These are phyloP conservation scores for Aegilops tauschii DNA, from an alignment of 176 grass and related monocot species.

Conservation along the genomic window DNA sequence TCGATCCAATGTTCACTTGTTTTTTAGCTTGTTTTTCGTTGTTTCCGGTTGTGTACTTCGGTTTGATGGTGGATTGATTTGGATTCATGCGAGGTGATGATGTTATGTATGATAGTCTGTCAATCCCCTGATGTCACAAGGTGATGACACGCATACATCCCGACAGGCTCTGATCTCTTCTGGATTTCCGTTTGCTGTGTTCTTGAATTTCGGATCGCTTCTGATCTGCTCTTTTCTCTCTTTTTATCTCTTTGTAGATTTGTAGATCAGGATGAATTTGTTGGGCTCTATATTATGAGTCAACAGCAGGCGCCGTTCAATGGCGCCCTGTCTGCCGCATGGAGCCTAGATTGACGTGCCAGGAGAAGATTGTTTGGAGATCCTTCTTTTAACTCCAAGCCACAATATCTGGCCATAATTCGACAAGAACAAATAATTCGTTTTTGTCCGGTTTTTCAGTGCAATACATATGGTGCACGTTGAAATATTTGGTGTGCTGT, in stretches of 20 bases:
- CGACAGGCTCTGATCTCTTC: conserved; percentile 71
- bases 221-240: too few species aligned
- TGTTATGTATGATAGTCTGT: conserved; percentile 51
- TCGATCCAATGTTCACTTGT: neutral
- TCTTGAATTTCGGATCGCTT: too few species aligned
- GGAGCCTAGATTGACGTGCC: conserved; percentile 49
- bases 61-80: neutral
- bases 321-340: conserved; percentile 55
- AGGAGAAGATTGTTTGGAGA: conserved; percentile 78
- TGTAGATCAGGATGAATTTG: too few species aligned
- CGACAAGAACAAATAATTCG: too few species aligned
- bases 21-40: too few species aligned
- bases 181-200: too few species aligned
- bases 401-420: conserved; percentile 54
- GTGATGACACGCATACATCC: conserved; percentile 67
- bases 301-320: conserved; percentile 47
- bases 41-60: too few species aligned
- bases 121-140: conserved; percentile 80
- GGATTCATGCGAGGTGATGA: conserved; percentile 52
- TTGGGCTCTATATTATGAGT: conserved; percentile 52
- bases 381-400: conserved; percentile 54
- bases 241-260: too few species aligned
- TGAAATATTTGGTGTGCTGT: too few species aligned
- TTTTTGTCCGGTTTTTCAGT: too few species aligned
- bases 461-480: too few species aligned